Evolutionary conservation across 2,329 filamentous ascomycete species (phyloP).

Genomic region (Aspergillus sergii): DNA sequence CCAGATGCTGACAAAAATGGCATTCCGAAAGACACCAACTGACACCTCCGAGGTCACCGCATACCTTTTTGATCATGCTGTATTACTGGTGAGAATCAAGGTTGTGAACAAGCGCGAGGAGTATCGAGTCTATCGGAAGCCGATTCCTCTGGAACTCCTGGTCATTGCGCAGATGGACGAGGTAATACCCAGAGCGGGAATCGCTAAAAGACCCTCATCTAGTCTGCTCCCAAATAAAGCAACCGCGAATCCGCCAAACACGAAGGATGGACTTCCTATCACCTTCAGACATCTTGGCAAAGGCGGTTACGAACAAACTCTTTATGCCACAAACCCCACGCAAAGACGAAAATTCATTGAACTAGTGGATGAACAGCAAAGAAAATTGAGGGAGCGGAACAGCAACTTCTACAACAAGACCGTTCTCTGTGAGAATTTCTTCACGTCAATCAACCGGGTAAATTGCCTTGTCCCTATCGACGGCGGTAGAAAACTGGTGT

Average conservation of each 20-base stretch:
- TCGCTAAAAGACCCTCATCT: constrained; percentile 84
- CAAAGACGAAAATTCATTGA: constrained; percentile 97
- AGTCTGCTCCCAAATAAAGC: constrained; percentile 71
- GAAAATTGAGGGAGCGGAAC: constrained; percentile 72
- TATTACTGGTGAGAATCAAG: constrained; percentile 88
- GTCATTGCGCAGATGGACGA: constrained; percentile 98
- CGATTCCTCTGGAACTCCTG: constrained; percentile 89
- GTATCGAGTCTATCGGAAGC: constrained; percentile 90
- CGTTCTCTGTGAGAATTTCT: constrained; percentile 80
- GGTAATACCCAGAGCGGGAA: constrained; percentile 77
- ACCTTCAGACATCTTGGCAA: constrained; percentile 96
- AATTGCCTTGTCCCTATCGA: constrained; percentile 95
- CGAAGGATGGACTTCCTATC: constrained; percentile 84
- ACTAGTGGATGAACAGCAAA: constrained; percentile 87
- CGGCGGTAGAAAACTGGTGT: constrained; percentile 90
- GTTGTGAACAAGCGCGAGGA: constrained; percentile 91
- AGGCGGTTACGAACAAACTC: constrained; percentile 87
- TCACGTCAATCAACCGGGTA: constrained; percentile 83
- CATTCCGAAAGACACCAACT: constrained; percentile 87
- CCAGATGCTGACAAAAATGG: constrained; percentile 91
- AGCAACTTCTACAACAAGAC: constrained; percentile 72
- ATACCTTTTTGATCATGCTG: constrained; percentile 94
- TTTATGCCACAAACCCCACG: constrained; percentile 83
- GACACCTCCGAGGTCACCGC: constrained; percentile 89
- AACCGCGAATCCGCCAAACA: constrained; percentile 49